phyloP scores from a whole-genome alignment of 305 asterid species.

The Plantago lanceolata region DNA sequence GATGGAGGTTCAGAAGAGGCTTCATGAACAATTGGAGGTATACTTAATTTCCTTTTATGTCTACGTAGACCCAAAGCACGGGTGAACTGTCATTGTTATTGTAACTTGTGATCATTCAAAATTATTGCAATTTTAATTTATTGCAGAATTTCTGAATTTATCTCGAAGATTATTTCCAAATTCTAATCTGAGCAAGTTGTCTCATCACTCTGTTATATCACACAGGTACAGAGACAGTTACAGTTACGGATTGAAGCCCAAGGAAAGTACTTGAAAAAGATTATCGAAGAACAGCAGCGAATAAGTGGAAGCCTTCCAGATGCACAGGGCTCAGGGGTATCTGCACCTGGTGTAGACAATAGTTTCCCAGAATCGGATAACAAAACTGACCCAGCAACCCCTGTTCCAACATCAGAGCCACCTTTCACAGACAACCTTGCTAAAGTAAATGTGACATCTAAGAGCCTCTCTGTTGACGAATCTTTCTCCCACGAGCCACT shows the following conservation, averaged over 20 bases:
- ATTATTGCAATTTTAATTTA: neutral
- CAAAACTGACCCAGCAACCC: slow-evolving; percentile 69
- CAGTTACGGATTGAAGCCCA: slow-evolving; percentile 96
- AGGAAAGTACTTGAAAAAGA: slow-evolving; percentile 90
- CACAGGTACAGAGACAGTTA: slow-evolving; percentile 92
- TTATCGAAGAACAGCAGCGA: slow-evolving; percentile 91
- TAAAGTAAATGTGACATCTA: slow-evolving; percentile 40
- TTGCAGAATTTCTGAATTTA: slow-evolving; percentile 1
- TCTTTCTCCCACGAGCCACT: slow-evolving; percentile 77
- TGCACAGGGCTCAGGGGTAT: slow-evolving; percentile 44
- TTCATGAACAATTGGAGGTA: slow-evolving; percentile 98
- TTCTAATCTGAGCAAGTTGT: slow-evolving; percentile 11
- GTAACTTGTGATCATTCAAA: neutral
- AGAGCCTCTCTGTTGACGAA: slow-evolving; percentile 62
- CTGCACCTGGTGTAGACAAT: slow-evolving; percentile 38
- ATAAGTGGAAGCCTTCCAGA: slow-evolving; percentile 69
- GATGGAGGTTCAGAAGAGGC: slow-evolving; percentile 98
- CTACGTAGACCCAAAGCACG: neutral
- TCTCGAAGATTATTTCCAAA: neutral
- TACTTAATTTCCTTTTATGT: neutral
- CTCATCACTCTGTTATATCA: neutral
- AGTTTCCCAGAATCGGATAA: slow-evolving; percentile 46
- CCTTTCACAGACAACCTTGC: slow-evolving; percentile 50
- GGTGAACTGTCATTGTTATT: neutral
- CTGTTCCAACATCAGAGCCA: slow-evolving; percentile 69